Evolutionary conservation across 805 yeast species (phyloP).

Genomic region (Nakazawaea sp.): DNA sequence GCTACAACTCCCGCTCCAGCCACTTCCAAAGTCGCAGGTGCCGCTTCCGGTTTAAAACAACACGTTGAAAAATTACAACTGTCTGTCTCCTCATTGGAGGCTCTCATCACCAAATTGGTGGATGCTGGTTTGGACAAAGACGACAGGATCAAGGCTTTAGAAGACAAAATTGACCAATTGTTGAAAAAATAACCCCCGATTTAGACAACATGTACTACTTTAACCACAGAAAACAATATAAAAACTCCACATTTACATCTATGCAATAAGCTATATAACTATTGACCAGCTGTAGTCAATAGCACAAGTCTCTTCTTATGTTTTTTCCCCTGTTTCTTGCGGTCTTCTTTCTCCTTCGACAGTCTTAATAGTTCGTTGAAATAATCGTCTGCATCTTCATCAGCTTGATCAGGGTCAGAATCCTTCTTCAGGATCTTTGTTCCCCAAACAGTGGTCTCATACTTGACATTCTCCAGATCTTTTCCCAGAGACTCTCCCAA

Average conservation of each 20-base stretch:
- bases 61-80: slow-evolving; percentile 62
- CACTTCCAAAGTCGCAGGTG: slow-evolving; percentile 20
- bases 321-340: slow-evolving; percentile 31
- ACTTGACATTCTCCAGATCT: slow-evolving; percentile 18
- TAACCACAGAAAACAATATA: too few species aligned
- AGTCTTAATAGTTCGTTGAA: slow-evolving; percentile 42
- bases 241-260: too few species aligned
- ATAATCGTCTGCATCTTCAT: slow-evolving; percentile 38
- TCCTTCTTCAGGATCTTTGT: slow-evolving; percentile 44
- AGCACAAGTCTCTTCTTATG: slow-evolving; percentile 30
- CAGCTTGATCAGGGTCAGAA: slow-evolving; percentile 27
- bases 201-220: too few species aligned
- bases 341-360: slow-evolving; percentile 40
- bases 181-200: slow-evolving; percentile 32
- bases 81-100: slow-evolving; percentile 52
- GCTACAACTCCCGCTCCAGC: slow-evolving; percentile 13
- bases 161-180: slow-evolving; percentile 52
- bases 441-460: slow-evolving; percentile 70
- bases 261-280: too few species aligned
- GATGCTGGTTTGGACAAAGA: slow-evolving; percentile 59
- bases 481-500: slow-evolving; percentile 13
- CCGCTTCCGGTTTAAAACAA: slow-evolving; percentile 61
- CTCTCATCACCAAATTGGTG: slow-evolving; percentile 43
- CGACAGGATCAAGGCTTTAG: slow-evolving; percentile 48
- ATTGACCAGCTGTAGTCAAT: neutral